These are phyloP conservation scores for Vanrija pseudolonga DNA, from an alignment of 1,284 basidiomycete genomes.

Conservation along the genomic window DNA sequence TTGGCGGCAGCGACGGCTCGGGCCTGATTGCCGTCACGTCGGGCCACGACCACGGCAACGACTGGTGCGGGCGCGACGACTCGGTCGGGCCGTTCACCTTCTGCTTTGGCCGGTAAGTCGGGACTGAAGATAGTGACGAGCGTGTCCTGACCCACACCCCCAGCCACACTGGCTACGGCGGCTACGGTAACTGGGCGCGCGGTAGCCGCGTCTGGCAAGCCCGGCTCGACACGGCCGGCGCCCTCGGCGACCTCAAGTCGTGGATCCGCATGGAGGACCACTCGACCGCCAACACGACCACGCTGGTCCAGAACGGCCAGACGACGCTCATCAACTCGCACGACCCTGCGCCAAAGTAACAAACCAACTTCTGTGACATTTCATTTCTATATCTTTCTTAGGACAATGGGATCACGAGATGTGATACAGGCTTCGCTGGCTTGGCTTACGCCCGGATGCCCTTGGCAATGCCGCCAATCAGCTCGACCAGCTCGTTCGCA, in stretches of 20 bases:
- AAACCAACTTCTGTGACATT: not conserved
- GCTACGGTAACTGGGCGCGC: constrained; percentile 10
- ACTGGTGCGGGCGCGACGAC: constrained; percentile 19
- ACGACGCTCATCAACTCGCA: constrained; percentile 4
- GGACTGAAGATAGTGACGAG: not conserved
- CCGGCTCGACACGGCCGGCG: not conserved
- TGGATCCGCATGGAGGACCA: constrained; percentile 10
- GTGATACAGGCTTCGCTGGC: no score
- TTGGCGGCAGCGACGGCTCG: constrained; percentile 1
- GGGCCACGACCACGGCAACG: constrained; percentile 28
- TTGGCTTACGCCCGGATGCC: no score
- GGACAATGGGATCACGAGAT: no score
- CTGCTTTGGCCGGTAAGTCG: constrained; percentile 6
- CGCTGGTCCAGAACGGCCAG: not conserved
- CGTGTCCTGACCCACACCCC: not conserved
- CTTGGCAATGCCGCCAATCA: constrained; percentile 58
- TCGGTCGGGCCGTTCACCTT: constrained; percentile 9
- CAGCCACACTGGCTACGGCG: constrained; percentile 12
- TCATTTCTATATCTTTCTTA: no score
- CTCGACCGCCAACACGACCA: constrained; percentile 6
- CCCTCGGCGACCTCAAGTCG: not conserved
- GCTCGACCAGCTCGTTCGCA: constrained; percentile 58
- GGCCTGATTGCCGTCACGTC: constrained; percentile 13
- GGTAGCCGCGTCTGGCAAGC: constrained; percentile 4
- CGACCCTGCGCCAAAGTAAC: not conserved